Evolutionary conservation across 106 monocot species (phyloP).

Genomic region (Acanthochlamys bracteata): DNA sequence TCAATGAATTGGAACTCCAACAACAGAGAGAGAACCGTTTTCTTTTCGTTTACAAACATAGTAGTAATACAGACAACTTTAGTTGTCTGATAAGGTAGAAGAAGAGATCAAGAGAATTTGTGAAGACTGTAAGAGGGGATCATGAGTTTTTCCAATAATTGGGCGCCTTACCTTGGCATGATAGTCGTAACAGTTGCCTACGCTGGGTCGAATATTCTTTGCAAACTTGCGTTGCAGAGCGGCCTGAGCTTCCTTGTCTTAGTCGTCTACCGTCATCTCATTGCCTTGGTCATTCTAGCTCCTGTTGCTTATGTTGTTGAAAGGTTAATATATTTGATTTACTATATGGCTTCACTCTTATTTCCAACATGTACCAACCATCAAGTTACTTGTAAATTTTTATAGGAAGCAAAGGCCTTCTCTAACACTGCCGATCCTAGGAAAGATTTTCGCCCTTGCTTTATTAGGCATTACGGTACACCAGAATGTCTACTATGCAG

Average conservation of each 20-base stretch:
- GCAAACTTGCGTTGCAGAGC: slow-evolving; percentile 42
- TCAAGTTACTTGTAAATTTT: no score
- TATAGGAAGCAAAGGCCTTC: slow-evolving; percentile 25
- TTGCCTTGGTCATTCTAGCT: slow-evolving; percentile 33
- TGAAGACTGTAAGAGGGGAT: background rate
- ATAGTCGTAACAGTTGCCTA: slow-evolving; percentile 28
- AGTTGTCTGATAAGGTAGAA: no score
- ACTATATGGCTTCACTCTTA: no score
- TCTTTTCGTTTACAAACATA: no score
- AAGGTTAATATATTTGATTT: slow-evolving; percentile 21
- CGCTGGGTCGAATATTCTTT: slow-evolving; percentile 31
- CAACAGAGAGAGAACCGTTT: no score
- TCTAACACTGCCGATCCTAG: slow-evolving; percentile 13
- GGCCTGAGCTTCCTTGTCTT: slow-evolving; percentile 41
- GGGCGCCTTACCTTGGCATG: slow-evolving; percentile 31
- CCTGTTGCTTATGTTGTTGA: slow-evolving; percentile 39
- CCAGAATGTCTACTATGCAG: slow-evolving; percentile 38
- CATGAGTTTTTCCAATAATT: slow-evolving; percentile 17
- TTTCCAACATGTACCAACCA: no score
- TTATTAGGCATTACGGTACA: slow-evolving; percentile 36
- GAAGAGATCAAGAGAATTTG: no score
- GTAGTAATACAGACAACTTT: no score
- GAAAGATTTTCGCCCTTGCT: slow-evolving; percentile 39
- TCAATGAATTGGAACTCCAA: background rate
- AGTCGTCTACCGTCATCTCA: slow-evolving; percentile 39